Conservation (phyloP, 352 stramenopile genomes). For the Globisporangium nagaii region DNA sequence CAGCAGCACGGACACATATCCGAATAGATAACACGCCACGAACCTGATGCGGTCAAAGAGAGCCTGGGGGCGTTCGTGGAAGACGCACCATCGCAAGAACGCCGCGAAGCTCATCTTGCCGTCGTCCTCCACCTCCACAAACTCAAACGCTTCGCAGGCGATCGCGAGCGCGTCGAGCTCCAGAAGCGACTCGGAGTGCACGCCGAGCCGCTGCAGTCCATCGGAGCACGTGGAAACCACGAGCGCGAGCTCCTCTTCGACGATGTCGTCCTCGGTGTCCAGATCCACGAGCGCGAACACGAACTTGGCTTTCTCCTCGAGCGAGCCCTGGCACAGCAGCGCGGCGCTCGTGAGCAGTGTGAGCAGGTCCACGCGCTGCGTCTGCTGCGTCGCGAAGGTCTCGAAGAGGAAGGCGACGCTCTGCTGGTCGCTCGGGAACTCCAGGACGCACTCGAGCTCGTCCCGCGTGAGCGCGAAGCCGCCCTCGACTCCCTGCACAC, state of each 20-base stretch:
- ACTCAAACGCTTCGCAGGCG: conserved; percentile 65
- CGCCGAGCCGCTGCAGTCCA: conserved; percentile 30
- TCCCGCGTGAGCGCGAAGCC: conserved; percentile 53
- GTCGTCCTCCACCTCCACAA: conserved; percentile 47
- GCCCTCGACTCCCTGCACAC: conserved; percentile 40
- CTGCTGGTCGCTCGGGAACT: conserved; percentile 26
- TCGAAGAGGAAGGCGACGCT: conserved; percentile 49
- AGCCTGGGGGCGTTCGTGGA: conserved; percentile 46
- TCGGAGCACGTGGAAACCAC: conserved; percentile 46
- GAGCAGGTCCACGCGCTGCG: conserved; percentile 43
- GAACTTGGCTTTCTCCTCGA: conserved; percentile 48
- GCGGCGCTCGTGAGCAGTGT: conserved; percentile 41
- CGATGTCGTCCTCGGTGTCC: conserved; percentile 71
- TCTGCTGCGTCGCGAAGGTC: conserved; percentile 18
- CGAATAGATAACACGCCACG: neutral
- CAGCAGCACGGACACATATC: neutral
- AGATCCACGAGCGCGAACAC: conserved; percentile 69
- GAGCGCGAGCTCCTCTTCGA: conserved; percentile 63
- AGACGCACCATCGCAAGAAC: conserved; percentile 66
- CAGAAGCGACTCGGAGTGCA: conserved; percentile 17
- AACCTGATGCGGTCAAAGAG: conserved; percentile 55
- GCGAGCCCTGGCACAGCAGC: conserved; percentile 39
- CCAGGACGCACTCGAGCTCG: conserved; percentile 59
- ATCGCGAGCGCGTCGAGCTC: conserved; percentile 51
- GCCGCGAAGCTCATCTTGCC: conserved; percentile 64